Base-by-base conservation (phyloP, 805 yeast genomes). In the Ogataea wickerhamii region DNA sequence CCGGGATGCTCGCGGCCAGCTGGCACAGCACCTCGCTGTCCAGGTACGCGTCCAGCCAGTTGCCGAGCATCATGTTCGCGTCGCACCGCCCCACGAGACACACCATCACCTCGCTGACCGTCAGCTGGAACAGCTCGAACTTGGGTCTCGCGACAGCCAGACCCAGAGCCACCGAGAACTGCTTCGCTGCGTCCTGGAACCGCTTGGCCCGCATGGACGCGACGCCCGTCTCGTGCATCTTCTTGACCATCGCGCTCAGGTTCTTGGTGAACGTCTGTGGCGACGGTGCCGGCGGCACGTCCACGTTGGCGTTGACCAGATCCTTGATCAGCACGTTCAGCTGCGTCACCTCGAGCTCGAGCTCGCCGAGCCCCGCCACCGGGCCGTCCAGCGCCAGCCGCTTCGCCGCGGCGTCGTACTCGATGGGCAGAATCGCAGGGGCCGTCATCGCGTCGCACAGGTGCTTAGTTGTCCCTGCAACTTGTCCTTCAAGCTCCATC, bases 21-120 rank as follows among this genome's bases (percentile, higher is more conserved):
- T 75, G 75, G 41, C 78, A 60, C 45, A 82, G 64, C 64, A 82
- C 60, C 44, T 83, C 89, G 3, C 85, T 76, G 54, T 84, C 94
- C 48, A 78, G 76, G 53, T 65, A 73, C 0, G 88, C 89, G 39
- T 73, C 75, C 32, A 77, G 47, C 55, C 68, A 77, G 37, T 76
- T 67, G 28, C 74, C 70, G 36, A 68, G 62, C 56, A 78, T 68
- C 53, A 82, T 63, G 48, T 75, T 69, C 0, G 88, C 79, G 53
- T 84, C 94, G 18, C 86, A 74, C 45, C 89, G 70, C 35, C 84
- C 79, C 69, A 80, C 78, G 37, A 84, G 60, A 55, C 83, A 75
- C 48, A 79, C 71, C 29, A 76, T 70, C 34, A 82, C 60, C 56
- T 84, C 93, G 56, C 79, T 84, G 34, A 83, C 58, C 19, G 85